A percentile compares a stretch with the other conserved stretches of the same genome.
Conservation (phyloP, 1,284 basidiomycete species). For the Leccinum solheimii region DNA sequence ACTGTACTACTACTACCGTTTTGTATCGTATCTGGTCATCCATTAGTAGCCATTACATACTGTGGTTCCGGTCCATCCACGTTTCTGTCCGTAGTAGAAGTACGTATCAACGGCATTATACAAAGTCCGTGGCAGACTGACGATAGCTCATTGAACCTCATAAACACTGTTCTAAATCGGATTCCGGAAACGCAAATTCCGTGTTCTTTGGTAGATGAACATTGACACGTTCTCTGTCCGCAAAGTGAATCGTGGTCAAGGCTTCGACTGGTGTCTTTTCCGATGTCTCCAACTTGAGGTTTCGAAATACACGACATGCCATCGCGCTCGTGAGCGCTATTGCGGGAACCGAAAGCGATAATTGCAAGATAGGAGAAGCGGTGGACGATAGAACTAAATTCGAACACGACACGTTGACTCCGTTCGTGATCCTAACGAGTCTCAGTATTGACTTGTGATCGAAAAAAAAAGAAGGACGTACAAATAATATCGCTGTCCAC, state of each 20-base stretch:
- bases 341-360: constrained; percentile 21
- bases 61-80: constrained; percentile 4
- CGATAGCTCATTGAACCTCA: background rate
- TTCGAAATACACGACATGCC: constrained; percentile 36
- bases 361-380: constrained; percentile 18
- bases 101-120: background rate
- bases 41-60: background rate
- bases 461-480: constrained; percentile 3
- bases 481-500: constrained; percentile 36
- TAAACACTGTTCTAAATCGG: constrained; percentile 5
- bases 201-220: constrained; percentile 1
- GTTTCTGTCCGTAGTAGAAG: background rate
- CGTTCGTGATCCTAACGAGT: constrained; percentile 22
- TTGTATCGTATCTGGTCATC: constrained; percentile 18
- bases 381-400: constrained; percentile 2
- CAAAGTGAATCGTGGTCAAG: constrained; percentile 25
- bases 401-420: constrained; percentile 21
- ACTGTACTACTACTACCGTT: constrained; percentile 13
- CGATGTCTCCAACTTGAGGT: constrained; percentile 31
- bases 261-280: constrained; percentile 8
- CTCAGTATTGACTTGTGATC: background rate
- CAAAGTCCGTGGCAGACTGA: background rate
- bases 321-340: constrained; percentile 33
- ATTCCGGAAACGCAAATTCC: background rate
- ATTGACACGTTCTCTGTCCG: constrained; percentile 1